Percentiles rank a stretch among this genome's conserved stretches.
phyloP scores from a whole-genome alignment of 2,329 filamentous ascomycete species.

The Stemphylium lycopersici region DNA sequence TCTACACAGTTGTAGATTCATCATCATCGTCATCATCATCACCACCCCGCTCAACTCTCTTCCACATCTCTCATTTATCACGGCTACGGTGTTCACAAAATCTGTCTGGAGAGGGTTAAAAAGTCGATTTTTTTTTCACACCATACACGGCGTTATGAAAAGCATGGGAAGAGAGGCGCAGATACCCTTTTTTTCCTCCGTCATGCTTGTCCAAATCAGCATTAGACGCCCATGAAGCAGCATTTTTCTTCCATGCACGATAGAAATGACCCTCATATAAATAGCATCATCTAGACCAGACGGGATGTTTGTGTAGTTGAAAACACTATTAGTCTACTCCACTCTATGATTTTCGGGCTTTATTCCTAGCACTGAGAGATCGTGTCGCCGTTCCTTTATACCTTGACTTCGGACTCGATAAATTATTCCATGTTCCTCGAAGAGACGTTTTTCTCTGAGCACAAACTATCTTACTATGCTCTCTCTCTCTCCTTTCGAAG shows the following conservation, averaged over 20 bases:
- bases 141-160: constrained; percentile 11
- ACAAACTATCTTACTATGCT: too few species aligned
- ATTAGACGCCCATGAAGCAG: neutral
- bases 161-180: constrained; percentile 14
- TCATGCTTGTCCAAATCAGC: constrained; percentile 5
- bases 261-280: constrained; percentile 11
- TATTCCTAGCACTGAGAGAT: too few species aligned
- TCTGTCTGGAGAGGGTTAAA: neutral
- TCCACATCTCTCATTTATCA: neutral
- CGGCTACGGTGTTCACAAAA: neutral
- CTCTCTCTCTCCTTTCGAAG: too few species aligned
- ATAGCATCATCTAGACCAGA: too few species aligned
- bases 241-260: constrained; percentile 1
- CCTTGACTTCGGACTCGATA: too few species aligned
- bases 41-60: constrained; percentile 9
- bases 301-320: too few species aligned
- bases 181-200: constrained; percentile 13
- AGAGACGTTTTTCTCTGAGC: too few species aligned
- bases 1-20: neutral
- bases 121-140: constrained; percentile 1
- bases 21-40: too few species aligned
- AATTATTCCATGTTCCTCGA: too few species aligned
- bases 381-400: too few species aligned
- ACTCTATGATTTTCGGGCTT: too few species aligned
- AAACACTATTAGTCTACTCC: too few species aligned